Evolutionary conservation across 2,329 filamentous ascomycete species (phyloP).

Genomic region (Chrysoporthe puriensis): DNA sequence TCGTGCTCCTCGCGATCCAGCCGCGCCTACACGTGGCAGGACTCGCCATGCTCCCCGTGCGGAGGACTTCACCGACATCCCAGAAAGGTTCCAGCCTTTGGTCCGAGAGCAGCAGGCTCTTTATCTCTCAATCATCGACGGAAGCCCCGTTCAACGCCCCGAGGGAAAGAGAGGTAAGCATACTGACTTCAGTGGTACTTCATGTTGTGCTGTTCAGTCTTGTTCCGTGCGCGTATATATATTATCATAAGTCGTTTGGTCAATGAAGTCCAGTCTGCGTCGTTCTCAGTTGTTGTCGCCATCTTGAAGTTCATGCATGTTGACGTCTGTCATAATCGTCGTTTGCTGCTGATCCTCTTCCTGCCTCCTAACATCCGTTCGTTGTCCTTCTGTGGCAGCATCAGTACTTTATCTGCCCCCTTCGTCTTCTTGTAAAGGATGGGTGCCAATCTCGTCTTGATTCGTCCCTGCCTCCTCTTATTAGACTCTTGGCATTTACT

Average conservation of each 20-base stretch:
- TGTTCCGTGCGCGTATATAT: neutral
- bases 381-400: neutral
- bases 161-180: neutral
- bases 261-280: no score
- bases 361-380: neutral
- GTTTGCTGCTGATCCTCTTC: neutral
- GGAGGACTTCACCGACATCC: neutral
- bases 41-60: neutral
- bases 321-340: neutral
- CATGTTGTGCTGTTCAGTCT: neutral
- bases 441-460: no score
- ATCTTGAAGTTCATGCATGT: no score
- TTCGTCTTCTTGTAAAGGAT: neutral
- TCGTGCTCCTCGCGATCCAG: neutral
- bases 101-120: neutral
- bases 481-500: no score
- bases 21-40: neutral
- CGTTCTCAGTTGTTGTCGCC: no score
- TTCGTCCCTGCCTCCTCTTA: no score
- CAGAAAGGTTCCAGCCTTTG: neutral
- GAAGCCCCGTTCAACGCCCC: neutral
- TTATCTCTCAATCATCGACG: neutral
- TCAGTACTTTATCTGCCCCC: neutral
- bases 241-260: neutral
- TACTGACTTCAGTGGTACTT: neutral